phyloP scores from a whole-genome alignment of 1,284 basidiomycete species.

The Sporisorium scitamineum region DNA sequence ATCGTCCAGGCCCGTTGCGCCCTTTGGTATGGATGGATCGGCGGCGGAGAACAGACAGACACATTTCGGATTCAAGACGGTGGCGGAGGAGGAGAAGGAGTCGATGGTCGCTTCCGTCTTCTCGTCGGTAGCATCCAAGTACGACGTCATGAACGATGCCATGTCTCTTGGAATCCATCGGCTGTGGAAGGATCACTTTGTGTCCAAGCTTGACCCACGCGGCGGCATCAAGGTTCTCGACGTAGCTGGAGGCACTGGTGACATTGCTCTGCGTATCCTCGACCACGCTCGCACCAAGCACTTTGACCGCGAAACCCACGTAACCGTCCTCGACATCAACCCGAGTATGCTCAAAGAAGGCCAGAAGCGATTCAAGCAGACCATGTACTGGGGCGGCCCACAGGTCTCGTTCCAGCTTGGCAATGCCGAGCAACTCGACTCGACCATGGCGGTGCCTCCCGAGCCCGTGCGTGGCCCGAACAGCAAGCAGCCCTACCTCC shows the following conservation, averaged over 20 bases:
- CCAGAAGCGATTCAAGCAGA: constrained; percentile 76
- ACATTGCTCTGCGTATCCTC: constrained; percentile 93
- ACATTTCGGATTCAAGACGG: constrained; percentile 91
- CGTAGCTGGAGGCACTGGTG: constrained; percentile 95
- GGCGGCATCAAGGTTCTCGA: constrained; percentile 81
- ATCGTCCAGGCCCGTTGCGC: constrained; percentile 21
- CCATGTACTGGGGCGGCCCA: constrained; percentile 76
- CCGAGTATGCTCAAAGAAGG: constrained; percentile 95
- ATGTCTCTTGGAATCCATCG: constrained; percentile 96
- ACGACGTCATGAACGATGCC: constrained; percentile 99
- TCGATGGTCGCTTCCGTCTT: constrained; percentile 87
- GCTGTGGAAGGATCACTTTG: constrained; percentile 95
- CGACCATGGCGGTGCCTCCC: constrained; percentile 50
- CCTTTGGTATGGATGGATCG: constrained; percentile 20
- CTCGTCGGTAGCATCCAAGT: constrained; percentile 92
- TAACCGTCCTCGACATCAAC: constrained; percentile 95
- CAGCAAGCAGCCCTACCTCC: constrained; percentile 62
- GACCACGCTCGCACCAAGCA: constrained; percentile 91
- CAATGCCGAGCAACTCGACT: constrained; percentile 84
- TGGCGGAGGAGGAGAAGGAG: constrained; percentile 81
- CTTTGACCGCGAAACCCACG: constrained; percentile 75
- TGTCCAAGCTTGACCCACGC: constrained; percentile 80
- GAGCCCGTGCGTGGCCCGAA: constrained; percentile 38
- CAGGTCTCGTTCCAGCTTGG: constrained; percentile 93
- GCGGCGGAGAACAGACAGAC: constrained; percentile 70